These are phyloP conservation scores for Metschnikowia rubicola DNA, from an alignment of 805 yeast species.

Conservation along the genomic window DNA sequence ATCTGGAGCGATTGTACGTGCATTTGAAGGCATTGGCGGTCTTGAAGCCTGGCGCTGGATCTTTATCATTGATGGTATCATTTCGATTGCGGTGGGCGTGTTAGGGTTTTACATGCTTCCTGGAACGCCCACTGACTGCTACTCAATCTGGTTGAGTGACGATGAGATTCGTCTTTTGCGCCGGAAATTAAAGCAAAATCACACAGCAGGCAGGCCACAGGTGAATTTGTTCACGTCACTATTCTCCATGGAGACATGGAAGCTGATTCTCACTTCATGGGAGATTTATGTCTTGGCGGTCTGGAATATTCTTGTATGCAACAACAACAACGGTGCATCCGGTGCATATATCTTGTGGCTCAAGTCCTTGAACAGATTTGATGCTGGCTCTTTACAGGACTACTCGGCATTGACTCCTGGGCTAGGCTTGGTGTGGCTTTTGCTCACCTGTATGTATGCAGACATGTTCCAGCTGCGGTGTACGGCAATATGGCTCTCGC, in stretches of 20 bases:
- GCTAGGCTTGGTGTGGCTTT: slow-evolving; percentile 38
- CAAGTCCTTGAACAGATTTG: slow-evolving; percentile 21
- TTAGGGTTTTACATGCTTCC: slow-evolving; percentile 20
- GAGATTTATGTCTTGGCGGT: slow-evolving; percentile 54
- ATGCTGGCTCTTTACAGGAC: slow-evolving; percentile 32
- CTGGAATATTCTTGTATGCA: slow-evolving; percentile 59
- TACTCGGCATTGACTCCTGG: slow-evolving; percentile 47
- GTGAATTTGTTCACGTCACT: slow-evolving; percentile 13
- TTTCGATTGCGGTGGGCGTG: slow-evolving; percentile 14
- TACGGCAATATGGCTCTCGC: slow-evolving; percentile 53
- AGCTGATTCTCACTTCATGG: slow-evolving; percentile 51
- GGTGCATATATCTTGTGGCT: slow-evolving; percentile 66
- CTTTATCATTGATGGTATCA: slow-evolving; percentile 15
- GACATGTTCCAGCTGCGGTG: slow-evolving; percentile 41
- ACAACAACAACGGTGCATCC: slow-evolving; percentile 51
- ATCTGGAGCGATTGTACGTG: slow-evolving; percentile 21
- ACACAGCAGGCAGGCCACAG: slow-evolving; percentile 18
- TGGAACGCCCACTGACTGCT: slow-evolving; percentile 19
- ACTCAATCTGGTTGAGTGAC: slow-evolving; percentile 18
- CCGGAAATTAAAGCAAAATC: slow-evolving; percentile 18
- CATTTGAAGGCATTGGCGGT: slow-evolving; percentile 12
- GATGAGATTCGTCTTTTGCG: slow-evolving; percentile 34
- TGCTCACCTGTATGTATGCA: slow-evolving; percentile 33
- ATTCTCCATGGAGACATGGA: slow-evolving; percentile 42
- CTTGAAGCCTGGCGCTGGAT: slow-evolving; percentile 19